Base-by-base conservation (phyloP, 257 asterid genomes). In the Gardenia jasminoides region DNA sequence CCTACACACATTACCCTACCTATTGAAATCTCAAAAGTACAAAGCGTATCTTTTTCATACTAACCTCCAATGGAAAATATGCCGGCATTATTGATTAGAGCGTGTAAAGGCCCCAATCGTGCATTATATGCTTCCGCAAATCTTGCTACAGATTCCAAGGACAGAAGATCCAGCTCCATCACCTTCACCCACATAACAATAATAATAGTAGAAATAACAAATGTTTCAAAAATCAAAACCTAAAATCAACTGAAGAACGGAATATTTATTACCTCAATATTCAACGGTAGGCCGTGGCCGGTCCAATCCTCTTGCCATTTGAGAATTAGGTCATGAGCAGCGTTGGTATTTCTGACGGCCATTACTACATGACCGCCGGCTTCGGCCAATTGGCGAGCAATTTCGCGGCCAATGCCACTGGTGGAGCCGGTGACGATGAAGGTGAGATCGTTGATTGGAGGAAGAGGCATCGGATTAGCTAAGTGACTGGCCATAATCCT, bases 361-460 rank as follows among this genome's bases (percentile, higher is more conserved):
- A 96, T 96, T 84, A 93, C 88, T 26, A 93, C 96, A 82, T 93
- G 99, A 1, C 90, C 99, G 56, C 99, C 97, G 76, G 97, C 88
- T 85, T 96, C 97, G 0, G 96, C 97, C 90, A 96, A 87, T 86
- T 93, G 98, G 87, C 98, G 90, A 62, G 97, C 99, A 39, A 88
- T 92, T 91, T 96, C 98, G 66, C 90, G 88, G 82, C 98, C 99
- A 83, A 96, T 96, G 78, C 99, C 98, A 50, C 97, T 93, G 65
- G 99, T 96, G 85, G 97, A 92, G 80, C 99, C 99, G 28, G 99
- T 96, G 83, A 96, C 97, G 69, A 96, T 76, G 86, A 90, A 92
- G 67, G 95, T 92, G 84, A 86, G 91, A 33, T 90, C 95, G 77
- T 90, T 89, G 64, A 96, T 77, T 41, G 94, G 97, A 72, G 97